phyloP scores from a whole-genome alignment of 352 stramenopile genomes.

The Phytophthora ohioensis region DNA sequence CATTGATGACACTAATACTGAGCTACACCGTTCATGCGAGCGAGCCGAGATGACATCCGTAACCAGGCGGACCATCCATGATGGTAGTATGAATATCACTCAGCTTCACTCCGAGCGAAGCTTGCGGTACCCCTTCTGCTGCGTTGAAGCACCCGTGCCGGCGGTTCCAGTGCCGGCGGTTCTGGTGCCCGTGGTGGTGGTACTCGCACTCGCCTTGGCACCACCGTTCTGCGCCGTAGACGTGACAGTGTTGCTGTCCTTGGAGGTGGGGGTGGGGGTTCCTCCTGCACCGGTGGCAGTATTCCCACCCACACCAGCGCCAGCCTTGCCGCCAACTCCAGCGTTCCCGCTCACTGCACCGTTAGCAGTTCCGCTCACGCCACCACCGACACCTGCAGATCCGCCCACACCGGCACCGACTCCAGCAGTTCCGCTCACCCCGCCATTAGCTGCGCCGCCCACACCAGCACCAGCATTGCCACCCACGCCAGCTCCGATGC shows the following conservation, averaged over 20 bases:
- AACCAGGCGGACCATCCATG: too few species aligned
- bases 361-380: neutral
- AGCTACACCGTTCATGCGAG: too few species aligned
- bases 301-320: neutral
- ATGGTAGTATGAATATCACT: too few species aligned
- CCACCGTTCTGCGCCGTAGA: neutral
- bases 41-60: too few species aligned
- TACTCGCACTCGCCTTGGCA: neutral
- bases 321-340: neutral
- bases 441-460: too few species aligned
- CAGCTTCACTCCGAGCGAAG: too few species aligned
- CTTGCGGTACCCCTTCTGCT: too few species aligned
- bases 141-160: too few species aligned
- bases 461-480: neutral
- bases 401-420: neutral
- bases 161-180: slow-evolving; percentile 6
- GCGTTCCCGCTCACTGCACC: neutral
- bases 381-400: too few species aligned
- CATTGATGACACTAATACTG: neutral
- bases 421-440: neutral
- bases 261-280: neutral
- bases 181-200: neutral
- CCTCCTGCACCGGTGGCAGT: neutral
- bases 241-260: neutral
- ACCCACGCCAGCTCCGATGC: neutral